A percentile compares a stretch with the other conserved stretches of the same genome.
Evolutionary conservation across 1,139 yeast species (phyloP).

Genomic region (Pichia sp.): DNA sequence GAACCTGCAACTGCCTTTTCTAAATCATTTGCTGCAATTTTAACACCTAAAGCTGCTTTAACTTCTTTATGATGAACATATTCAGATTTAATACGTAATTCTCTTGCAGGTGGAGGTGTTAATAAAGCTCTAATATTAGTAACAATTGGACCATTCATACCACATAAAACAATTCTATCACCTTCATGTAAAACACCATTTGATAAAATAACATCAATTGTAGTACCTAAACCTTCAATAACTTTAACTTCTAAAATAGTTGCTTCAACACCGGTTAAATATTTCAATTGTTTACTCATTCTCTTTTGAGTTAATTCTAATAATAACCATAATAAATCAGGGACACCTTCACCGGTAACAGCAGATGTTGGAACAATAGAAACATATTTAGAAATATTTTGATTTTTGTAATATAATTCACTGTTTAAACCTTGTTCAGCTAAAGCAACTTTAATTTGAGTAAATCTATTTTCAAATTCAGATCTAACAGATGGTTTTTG

Average conservation of each 20-base stretch:
- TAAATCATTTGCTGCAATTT: slow-evolving; percentile 94
- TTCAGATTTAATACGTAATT: slow-evolving; percentile 89
- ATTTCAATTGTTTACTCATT: slow-evolving; percentile 98
- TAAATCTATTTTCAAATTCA: slow-evolving; percentile 85
- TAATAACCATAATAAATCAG: slow-evolving; percentile 93
- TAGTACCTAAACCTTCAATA: slow-evolving; percentile 97
- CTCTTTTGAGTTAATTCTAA: slow-evolving; percentile 95
- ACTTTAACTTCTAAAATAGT: slow-evolving; percentile 98
- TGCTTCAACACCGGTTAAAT: slow-evolving; percentile 88
- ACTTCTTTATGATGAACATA: slow-evolving; percentile 95
- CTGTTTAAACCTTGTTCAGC: slow-evolving; percentile 99
- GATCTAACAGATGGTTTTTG: slow-evolving; percentile 83
- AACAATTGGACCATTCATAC: slow-evolving; percentile 98
- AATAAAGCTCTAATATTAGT: slow-evolving; percentile 91
- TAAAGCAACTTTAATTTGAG: slow-evolving; percentile 80
- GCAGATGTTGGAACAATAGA: slow-evolving; percentile 98
- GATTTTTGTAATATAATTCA: slow-evolving; percentile 91
- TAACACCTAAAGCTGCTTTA: slow-evolving; percentile 98
- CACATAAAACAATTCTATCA: slow-evolving; percentile 92
- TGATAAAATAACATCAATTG: slow-evolving; percentile 93
- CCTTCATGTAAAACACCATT: slow-evolving; percentile 94
- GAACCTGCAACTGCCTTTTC: slow-evolving; percentile 99
- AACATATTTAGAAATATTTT: slow-evolving; percentile 85
- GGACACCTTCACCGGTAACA: slow-evolving; percentile 99
- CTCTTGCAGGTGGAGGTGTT: slow-evolving; percentile 97